Percentiles rank a stretch among this genome's conserved stretches.
phyloP scores from a whole-genome alignment of 768 basidiomycete genomes.

The Tylopilus vinaceipallidus region DNA sequence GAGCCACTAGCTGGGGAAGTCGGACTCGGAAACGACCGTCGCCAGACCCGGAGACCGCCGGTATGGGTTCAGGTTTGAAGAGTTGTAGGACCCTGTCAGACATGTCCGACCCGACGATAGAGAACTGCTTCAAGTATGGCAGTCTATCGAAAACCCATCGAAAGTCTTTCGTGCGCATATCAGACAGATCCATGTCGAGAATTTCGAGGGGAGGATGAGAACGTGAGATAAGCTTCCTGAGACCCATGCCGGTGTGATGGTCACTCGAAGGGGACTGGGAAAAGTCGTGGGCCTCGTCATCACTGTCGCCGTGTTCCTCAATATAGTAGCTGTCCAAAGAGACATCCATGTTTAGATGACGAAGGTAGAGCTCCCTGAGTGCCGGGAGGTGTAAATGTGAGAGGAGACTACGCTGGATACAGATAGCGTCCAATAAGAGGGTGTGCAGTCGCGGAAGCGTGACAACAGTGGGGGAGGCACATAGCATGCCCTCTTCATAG shows the following conservation, averaged over 20 bases:
- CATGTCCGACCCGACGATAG: slow-evolving; percentile 81
- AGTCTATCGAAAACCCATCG: slow-evolving; percentile 61
- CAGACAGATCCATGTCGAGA: slow-evolving; percentile 78
- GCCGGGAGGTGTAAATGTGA: slow-evolving; percentile 61
- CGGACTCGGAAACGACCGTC: slow-evolving; percentile 38
- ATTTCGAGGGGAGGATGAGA: slow-evolving; percentile 61
- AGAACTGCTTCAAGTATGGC: slow-evolving; percentile 55
- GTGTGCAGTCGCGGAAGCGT: slow-evolving; percentile 57
- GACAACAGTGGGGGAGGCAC: slow-evolving; percentile 38
- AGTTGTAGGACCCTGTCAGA: slow-evolving; percentile 66
- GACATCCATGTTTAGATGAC: slow-evolving; percentile 66
- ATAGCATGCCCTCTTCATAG: slow-evolving; percentile 38
- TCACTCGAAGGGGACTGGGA: slow-evolving; percentile 79
- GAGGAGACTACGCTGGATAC: slow-evolving; percentile 61
- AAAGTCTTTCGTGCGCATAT: slow-evolving; percentile 85
- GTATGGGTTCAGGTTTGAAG: slow-evolving; percentile 42
- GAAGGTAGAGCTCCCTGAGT: slow-evolving; percentile 59
- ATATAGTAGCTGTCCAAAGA: slow-evolving; percentile 29
- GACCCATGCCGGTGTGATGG: slow-evolving; percentile 76
- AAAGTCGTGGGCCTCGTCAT: slow-evolving; percentile 70
- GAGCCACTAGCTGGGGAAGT: slow-evolving; percentile 50
- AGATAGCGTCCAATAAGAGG: slow-evolving; percentile 56
- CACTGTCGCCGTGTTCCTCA: slow-evolving; percentile 64
- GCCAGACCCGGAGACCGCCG: slow-evolving; percentile 4
- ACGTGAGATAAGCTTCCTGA: slow-evolving; percentile 60